Evolutionary conservation across 176 grass and related monocot genomes (phyloP).

Genomic region (Microstegium vimineum): DNA sequence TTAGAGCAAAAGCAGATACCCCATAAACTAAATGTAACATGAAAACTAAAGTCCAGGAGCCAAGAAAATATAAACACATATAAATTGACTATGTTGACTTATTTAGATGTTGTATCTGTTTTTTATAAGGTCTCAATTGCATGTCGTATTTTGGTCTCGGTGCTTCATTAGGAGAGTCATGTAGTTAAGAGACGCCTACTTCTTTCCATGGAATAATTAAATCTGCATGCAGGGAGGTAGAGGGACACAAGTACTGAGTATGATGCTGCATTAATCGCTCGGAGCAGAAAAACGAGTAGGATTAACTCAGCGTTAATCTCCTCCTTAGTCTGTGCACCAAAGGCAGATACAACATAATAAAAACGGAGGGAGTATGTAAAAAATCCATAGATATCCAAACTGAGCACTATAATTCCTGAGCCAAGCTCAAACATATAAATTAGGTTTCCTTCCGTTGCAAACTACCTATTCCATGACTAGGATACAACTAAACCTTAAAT

Average conservation of each 20-base stretch:
- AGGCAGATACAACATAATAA: not conserved
- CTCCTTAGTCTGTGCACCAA: not conserved
- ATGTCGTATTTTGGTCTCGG: not conserved
- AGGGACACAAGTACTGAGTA: not conserved
- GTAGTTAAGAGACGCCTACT: not conserved
- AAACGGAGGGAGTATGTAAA: not conserved
- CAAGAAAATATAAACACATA: not conserved
- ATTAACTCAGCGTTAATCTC: not conserved
- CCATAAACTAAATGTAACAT: slow-evolving; percentile 1
- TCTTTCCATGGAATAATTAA: not conserved
- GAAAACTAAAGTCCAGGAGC: not conserved
- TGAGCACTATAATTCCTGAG: not conserved
- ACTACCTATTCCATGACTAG: not conserved
- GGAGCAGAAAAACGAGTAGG: not conserved
- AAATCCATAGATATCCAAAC: not conserved
- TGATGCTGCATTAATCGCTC: not conserved
- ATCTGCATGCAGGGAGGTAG: not conserved
- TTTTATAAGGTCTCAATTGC: not conserved
- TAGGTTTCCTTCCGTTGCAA: not conserved
- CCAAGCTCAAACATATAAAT: slow-evolving; percentile 3
- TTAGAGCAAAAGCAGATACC: slow-evolving; percentile 1
- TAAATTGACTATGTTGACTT: not conserved
- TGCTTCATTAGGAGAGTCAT: not conserved
- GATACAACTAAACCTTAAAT: not conserved
- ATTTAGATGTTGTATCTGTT: not conserved